These are phyloP conservation scores for Acanthamoeba lenticulata DNA, from an alignment of 208 protist species.

Conservation along the genomic window DNA sequence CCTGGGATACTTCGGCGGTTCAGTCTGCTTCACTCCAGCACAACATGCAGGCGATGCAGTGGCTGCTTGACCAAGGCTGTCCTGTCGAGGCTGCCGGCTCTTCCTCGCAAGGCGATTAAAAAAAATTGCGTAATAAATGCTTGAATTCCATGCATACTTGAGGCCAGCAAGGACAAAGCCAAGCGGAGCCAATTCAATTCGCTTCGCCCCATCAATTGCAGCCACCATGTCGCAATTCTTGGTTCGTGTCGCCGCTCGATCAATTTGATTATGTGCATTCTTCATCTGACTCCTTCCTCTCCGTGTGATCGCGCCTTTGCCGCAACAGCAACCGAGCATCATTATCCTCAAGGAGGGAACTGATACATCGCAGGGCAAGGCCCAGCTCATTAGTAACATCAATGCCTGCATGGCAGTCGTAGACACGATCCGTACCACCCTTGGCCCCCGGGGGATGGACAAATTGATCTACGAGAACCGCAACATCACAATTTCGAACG, in stretches of 20 bases:
- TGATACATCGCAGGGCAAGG: slow-evolving; percentile 99
- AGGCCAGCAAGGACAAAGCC: too few relatives aligned
- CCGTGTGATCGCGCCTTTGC: neutral
- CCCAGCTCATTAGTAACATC: slow-evolving; percentile 99
- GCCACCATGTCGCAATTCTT: neutral
- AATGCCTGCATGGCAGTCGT: slow-evolving; percentile 97
- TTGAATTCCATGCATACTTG: too few relatives aligned
- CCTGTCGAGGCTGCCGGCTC: too few relatives aligned
- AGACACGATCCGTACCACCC: slow-evolving; percentile 95
- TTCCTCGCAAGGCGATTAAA: too few relatives aligned
- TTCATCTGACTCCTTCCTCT: neutral
- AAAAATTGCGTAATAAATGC: too few relatives aligned
- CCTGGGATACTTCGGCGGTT: too few relatives aligned
- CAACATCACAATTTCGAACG: slow-evolving; percentile 98
- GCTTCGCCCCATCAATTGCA: neutral
- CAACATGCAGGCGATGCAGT: too few relatives aligned
- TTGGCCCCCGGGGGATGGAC: slow-evolving; percentile 99
- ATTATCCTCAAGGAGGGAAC: slow-evolving; percentile 99
- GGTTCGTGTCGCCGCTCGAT: neutral
- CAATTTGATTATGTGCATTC: too few relatives aligned
- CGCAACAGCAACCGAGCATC: slow-evolving; percentile 56
- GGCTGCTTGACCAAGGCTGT: too few relatives aligned
- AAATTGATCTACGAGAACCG: slow-evolving; percentile 90
- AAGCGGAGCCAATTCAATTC: too few relatives aligned
- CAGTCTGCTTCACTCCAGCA: too few relatives aligned